phyloP scores from a whole-genome alignment of 352 stramenopile genomes.

The Pythium utonaiense region DNA sequence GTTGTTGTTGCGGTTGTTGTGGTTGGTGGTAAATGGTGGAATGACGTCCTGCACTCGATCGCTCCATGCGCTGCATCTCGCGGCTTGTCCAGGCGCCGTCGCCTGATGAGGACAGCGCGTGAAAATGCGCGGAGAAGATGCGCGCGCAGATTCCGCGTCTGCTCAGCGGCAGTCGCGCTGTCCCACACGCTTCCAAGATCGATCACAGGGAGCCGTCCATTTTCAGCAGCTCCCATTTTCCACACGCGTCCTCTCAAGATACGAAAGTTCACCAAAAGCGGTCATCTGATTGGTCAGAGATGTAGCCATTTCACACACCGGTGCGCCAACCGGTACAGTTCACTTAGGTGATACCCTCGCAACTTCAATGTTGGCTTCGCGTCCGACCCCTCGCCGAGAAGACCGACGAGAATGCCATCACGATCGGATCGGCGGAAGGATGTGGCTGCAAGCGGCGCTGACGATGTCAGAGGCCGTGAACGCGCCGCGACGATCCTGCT shows the following conservation, averaged over 20 bases:
- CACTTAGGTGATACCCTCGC: not conserved
- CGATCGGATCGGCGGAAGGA: not conserved
- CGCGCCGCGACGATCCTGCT: constrained; percentile 20
- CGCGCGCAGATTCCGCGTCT: not conserved
- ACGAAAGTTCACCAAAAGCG: constrained; percentile 8
- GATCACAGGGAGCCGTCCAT: not conserved
- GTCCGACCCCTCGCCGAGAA: not conserved
- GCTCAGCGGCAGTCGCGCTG: not conserved
- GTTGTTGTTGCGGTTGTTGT: constrained; percentile 10
- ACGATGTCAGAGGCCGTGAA: not conserved
- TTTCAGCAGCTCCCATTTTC: constrained; percentile 1
- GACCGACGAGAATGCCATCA: not conserved
- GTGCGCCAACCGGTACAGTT: not conserved
- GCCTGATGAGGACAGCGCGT: not conserved
- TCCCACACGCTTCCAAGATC: not conserved
- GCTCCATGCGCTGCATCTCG: not conserved
- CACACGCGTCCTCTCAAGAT: not conserved
- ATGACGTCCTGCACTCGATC: constrained; percentile 21
- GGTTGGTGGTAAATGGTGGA: constrained; percentile 35
- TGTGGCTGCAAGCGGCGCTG: not conserved
- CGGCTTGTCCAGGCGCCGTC: not conserved
- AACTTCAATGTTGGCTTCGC: constrained; percentile 2
- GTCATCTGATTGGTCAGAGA: constrained; percentile 9
- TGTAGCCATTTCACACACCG: not conserved
- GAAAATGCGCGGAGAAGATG: not conserved